A percentile compares a stretch with the other conserved stretches of the same genome.
phyloP scores from a whole-genome alignment of 768 basidiomycete genomes.

The Tylopilus balloui region DNA sequence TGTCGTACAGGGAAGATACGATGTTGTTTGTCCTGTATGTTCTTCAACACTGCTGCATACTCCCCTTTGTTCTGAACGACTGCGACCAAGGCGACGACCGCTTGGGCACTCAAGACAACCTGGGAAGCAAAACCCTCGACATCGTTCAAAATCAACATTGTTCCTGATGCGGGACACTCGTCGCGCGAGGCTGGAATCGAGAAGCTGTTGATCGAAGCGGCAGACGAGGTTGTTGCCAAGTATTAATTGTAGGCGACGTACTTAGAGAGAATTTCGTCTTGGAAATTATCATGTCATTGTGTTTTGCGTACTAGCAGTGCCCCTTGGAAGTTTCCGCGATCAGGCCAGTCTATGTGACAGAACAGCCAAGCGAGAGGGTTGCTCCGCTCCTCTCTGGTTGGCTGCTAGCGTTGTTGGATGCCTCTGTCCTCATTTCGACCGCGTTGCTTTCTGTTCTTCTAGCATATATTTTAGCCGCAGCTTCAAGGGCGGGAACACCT shows the following conservation, averaged over 20 bases:
- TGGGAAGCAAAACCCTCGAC: constrained; percentile 67
- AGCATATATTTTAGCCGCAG: background rate
- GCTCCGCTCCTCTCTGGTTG: background rate
- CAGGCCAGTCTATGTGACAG: background rate
- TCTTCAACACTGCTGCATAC: background rate
- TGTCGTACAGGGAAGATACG: constrained; percentile 84
- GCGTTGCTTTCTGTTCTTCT: constrained; percentile 7
- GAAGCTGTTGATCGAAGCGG: constrained; percentile 64
- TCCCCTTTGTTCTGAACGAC: background rate
- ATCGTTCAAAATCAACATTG: constrained; percentile 48
- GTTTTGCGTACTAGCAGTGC: background rate
- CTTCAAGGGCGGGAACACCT: background rate
- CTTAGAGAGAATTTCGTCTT: background rate
- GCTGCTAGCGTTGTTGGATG: background rate
- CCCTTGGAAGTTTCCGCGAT: background rate
- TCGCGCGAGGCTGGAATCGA: constrained; percentile 68
- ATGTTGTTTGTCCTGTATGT: constrained; percentile 79
- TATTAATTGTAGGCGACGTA: constrained; percentile 13
- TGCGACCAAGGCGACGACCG: constrained; percentile 64
- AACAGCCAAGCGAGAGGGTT: background rate
- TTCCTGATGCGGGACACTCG: constrained; percentile 86
- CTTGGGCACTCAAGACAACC: constrained; percentile 73
- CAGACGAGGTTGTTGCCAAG: constrained; percentile 27
- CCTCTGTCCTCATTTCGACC: constrained; percentile 4
- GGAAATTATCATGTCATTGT: background rate